Base-by-base conservation (phyloP, 331 rosid genomes). In the Malus hybrid region DNA sequence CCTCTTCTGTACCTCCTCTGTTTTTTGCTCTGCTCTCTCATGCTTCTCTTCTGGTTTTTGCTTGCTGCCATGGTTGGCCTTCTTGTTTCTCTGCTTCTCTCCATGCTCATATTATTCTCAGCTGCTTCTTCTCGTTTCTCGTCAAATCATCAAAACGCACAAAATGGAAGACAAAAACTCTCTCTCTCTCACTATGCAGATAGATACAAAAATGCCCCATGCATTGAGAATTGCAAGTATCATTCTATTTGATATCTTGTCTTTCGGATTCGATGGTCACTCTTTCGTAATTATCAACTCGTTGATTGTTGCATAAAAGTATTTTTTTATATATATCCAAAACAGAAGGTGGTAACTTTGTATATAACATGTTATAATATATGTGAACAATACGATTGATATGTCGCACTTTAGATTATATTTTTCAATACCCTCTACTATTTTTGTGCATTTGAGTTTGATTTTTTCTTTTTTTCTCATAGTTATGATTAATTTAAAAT, bases 1-100 rank as follows among this genome's bases (percentile, higher is more conserved):
- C 77, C 79, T 69, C 90, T 84, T 69, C 90, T 86, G 46, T 32
- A 5, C 83, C 85, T 84, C 71, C 91, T 76, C 82, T 87, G 69
- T 10, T 65, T 65, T n/a, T 18, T 18, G 69, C 69, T 65, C 69
- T 33, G 69, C 5, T 65, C 46, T 33, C 15, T 33, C 48, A 33
- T 5, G 20, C 6, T 33, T 19, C 69, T 65, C 69, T 63, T 29
- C n/a, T 63, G 67, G 5, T 18, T 63, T 32, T 72, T 74, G 39
- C 81, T 68, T 36, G 85, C 82, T 18, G 85, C 66, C 33, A 61
- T 70, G 68, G 80, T 71, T 72, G 88, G 77, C 75, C 82, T 85
- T 79, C 79, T 86, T 13, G 89, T 78, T 71, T 85, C 91, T 87
- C 89, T 86, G 50, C 36, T 80, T 85, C 85, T 87, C 34, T 91